Evolutionary conservation across 2,329 filamentous ascomycete genomes (phyloP), one percentile per base, ranked within the genome.

Genomic region (Pseudopithomyces chartarum): DNA sequence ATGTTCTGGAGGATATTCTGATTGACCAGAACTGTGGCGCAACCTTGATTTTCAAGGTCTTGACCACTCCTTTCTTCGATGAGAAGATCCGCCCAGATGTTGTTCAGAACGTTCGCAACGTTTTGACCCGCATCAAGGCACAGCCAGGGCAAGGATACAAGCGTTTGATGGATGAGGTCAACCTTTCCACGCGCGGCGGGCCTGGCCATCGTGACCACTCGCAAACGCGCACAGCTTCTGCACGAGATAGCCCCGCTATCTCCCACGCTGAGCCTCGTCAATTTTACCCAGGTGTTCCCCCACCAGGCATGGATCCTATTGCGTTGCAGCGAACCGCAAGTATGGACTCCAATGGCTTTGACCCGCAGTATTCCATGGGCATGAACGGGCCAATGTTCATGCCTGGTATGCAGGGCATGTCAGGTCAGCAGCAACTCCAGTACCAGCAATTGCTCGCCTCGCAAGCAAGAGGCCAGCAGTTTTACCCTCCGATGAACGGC

Each of bases 131-230:
- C 68, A 89, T 98, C 77, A 97, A 97, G 80, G 94, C 92, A 6
- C 91, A 96, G 69, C 92, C 95, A 15, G 90, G 89, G 60, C 95
- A 98, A 78, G 95, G 95, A 51, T 99, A 99, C 81, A 99, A 98
- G 83, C 90, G 95, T 52, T 80, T 99, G 58, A 99, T 99, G 95
- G 95, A 99, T 69, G 95, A 99, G 74, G 95, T 99, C 65, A 93
- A 94, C 58, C 80, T 99, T 36, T 96, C 94, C 1, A 82, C 80
- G 17, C 79, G 81, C 40, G 75, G 75, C 51, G 77, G 78, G 50
- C 74, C 77, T 38, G 69, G 67, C 33, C 64, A 73, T 52, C 71
- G 74, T 20, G 73, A 76, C 20, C 69, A 71, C 49, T 75, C 73
- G 8, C 61, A 67, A n/a, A 73, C 74, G 13, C 69, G 74, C 12